Evolutionary conservation across 208 protist genomes (phyloP).

Genomic region (Acanthamoeba culbertsoni): DNA sequence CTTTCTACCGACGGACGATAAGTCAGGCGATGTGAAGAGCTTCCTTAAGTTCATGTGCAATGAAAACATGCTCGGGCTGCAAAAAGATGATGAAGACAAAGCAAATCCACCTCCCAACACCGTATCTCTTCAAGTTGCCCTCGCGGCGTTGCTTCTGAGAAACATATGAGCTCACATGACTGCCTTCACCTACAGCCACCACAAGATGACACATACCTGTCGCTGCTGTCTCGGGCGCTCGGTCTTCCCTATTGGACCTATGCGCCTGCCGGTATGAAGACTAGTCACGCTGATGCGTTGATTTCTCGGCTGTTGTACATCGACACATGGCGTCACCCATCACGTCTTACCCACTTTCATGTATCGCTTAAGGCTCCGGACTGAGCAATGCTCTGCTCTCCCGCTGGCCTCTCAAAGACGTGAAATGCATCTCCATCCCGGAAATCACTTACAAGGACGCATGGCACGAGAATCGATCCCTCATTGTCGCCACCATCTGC

Average conservation of each 20-base stretch:
- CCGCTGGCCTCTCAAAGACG: neutral
- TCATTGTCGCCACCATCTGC: slow-evolving; percentile 2
- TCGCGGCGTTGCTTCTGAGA: too few species aligned
- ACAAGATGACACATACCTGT: neutral
- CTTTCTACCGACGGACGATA: neutral
- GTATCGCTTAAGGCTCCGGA: neutral
- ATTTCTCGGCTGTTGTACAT: neutral
- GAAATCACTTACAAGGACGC: neutral
- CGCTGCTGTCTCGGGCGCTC: neutral
- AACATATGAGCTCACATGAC: neutral
- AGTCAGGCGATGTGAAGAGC: neutral
- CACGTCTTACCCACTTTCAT: neutral
- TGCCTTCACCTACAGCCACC: neutral
- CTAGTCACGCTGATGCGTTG: neutral
- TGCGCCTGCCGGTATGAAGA: neutral
- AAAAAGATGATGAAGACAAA: neutral
- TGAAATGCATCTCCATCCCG: neutral
- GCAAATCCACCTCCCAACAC: neutral
- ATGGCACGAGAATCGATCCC: neutral
- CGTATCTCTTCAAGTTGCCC: too few species aligned
- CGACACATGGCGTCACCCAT: neutral
- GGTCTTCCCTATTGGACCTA: neutral
- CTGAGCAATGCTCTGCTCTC: neutral
- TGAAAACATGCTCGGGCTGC: neutral
- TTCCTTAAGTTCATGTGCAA: neutral